Evolutionary conservation across 495 filamentous ascomycete genomes (phyloP).

Genomic region (Aspergillus affinis): DNA sequence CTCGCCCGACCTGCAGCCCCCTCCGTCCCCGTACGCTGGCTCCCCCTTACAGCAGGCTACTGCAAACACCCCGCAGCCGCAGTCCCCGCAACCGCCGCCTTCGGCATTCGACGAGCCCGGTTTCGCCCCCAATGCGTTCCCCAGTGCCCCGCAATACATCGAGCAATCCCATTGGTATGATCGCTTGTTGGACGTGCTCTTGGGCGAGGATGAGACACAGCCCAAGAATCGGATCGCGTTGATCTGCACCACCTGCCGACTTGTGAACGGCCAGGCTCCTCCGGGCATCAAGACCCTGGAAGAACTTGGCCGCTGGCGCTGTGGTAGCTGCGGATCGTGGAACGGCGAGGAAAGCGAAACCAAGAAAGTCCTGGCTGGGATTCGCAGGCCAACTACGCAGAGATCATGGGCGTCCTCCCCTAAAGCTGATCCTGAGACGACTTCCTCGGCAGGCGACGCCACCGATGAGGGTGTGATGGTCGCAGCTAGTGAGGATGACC

Average conservation of each 20-base stretch:
- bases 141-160: slow-evolving; percentile 44
- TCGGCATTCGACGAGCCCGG: slow-evolving; percentile 37
- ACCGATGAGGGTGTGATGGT: slow-evolving; percentile 33
- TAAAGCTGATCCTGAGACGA: slow-evolving; percentile 19
- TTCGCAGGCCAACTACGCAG: slow-evolving; percentile 25
- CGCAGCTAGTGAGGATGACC: slow-evolving; percentile 28
- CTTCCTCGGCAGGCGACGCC: slow-evolving; percentile 17
- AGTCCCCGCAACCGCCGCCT: slow-evolving; percentile 10
- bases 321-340: slow-evolving; percentile 76
- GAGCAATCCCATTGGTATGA: slow-evolving; percentile 83
- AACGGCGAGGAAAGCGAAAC: slow-evolving; percentile 81
- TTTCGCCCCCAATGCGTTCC: slow-evolving; percentile 64
- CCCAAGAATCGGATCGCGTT: slow-evolving; percentile 87
- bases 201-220: slow-evolving; percentile 93
- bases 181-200: slow-evolving; percentile 82
- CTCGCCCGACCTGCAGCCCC: slow-evolving; percentile 16
- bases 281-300: slow-evolving; percentile 75
- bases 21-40: slow-evolving; percentile 20
- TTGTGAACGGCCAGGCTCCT: slow-evolving; percentile 95
- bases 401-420: slow-evolving; percentile 26
- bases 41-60: neutral
- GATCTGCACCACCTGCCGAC: slow-evolving; percentile 77
- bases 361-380: slow-evolving; percentile 53
- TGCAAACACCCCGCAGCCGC: slow-evolving; percentile 13
- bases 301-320: slow-evolving; percentile 87